These are phyloP conservation scores for Saccharomycopsis fodiens DNA, from an alignment of 805 yeast genomes.

Conservation along the genomic window DNA sequence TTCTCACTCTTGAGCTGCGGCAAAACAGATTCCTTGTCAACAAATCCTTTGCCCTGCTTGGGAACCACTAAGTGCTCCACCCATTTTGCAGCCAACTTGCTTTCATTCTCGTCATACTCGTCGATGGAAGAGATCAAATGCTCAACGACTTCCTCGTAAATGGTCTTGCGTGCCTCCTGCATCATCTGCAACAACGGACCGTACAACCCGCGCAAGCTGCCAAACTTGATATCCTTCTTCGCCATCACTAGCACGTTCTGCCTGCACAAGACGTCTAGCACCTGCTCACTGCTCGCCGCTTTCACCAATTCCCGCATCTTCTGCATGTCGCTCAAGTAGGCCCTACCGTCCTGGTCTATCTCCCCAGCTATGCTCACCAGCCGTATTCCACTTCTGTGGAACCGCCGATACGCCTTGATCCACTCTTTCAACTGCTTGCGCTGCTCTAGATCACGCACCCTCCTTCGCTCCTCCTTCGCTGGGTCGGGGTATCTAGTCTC, in stretches of 20 bases:
- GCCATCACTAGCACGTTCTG: conserved; percentile 28
- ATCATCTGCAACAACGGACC: conserved; percentile 11
- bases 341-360: conserved; percentile 30
- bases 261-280: conserved; percentile 26
- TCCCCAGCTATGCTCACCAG: conserved; percentile 36
- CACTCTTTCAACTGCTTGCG: conserved; percentile 25
- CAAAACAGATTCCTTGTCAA: neutral
- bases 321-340: conserved; percentile 29
- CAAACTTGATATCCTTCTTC: conserved; percentile 11
- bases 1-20: neutral
- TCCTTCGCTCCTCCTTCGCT: conserved; percentile 18
- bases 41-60: neutral
- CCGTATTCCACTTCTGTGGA: conserved; percentile 39
- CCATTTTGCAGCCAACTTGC: conserved; percentile 1
- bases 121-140: conserved; percentile 2
- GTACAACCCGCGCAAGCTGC: conserved; percentile 11
- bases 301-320: conserved; percentile 22
- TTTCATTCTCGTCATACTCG: neutral
- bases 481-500: conserved; percentile 22
- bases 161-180: neutral
- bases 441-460: too few relatives aligned
- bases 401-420: conserved; percentile 42
- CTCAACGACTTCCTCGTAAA: conserved; percentile 1
- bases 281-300: conserved; percentile 20
- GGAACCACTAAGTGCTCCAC: neutral